Conservation (phyloP, 192 early-diverging fungal species). For the Backusella westeae region DNA sequence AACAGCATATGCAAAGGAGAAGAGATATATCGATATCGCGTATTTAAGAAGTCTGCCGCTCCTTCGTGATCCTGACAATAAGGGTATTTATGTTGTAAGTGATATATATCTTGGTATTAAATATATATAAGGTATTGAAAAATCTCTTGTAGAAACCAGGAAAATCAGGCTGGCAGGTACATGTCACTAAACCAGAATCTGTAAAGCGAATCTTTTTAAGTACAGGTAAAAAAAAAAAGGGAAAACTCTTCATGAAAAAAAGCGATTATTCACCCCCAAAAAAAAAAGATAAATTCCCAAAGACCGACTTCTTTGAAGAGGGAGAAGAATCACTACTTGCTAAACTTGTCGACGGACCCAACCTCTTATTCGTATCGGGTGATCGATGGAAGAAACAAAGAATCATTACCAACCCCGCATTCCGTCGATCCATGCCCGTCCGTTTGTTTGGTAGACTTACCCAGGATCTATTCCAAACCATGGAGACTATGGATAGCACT, state of each 20-base stretch:
- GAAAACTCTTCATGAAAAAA: not conserved
- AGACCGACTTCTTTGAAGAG: not conserved
- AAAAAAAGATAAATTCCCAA: not conserved
- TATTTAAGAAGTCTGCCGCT: not conserved
- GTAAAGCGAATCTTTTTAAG: not conserved
- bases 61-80: not conserved
- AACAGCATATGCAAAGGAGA: not conserved
- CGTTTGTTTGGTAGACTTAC: conserved; percentile 25
- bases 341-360: not conserved
- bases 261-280: not conserved
- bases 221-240: not conserved
- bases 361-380: not conserved
- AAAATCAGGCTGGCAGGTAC: not conserved
- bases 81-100: not conserved
- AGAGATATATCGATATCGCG: not conserved
- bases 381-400: not conserved
- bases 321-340: not conserved
- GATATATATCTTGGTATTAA: too few species aligned
- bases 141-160: not conserved
- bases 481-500: not conserved
- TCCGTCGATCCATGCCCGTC: conserved; percentile 29
- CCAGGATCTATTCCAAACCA: not conserved
- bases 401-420: conserved; percentile 31
- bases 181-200: not conserved
- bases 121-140: too few species aligned